Evolutionary conservation across 768 basidiomycete genomes (phyloP).

Genomic region (Agaricus sinodeliciosus): DNA sequence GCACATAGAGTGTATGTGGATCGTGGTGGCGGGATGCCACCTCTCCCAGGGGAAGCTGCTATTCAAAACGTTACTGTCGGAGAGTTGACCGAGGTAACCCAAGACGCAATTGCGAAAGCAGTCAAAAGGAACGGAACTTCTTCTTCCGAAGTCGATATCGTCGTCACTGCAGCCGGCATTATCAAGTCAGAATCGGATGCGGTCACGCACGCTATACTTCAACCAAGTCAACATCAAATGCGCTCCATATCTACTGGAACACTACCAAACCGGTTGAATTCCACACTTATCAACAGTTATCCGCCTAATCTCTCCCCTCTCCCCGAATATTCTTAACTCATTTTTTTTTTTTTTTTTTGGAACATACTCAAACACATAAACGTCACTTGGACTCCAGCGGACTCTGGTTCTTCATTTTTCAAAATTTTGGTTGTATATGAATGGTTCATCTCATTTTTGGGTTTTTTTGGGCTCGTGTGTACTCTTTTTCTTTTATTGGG

Average conservation of each 20-base stretch:
- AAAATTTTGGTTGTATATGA: slow-evolving; percentile 18
- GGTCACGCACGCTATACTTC: slow-evolving; percentile 7
- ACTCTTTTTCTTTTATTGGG: slow-evolving; percentile 13
- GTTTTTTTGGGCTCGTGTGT: slow-evolving; percentile 2
- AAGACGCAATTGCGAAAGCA: slow-evolving; percentile 72
- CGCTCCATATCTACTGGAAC: slow-evolving; percentile 16
- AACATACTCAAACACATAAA: slow-evolving; percentile 1
- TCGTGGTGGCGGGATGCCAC: slow-evolving; percentile 32
- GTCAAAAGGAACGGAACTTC: slow-evolving; percentile 68
- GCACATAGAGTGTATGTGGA: slow-evolving; percentile 60
- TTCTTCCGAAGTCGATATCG: slow-evolving; percentile 76
- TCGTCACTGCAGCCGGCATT: slow-evolving; percentile 60
- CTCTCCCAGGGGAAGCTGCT: slow-evolving; percentile 29
- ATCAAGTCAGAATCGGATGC: slow-evolving; percentile 29
- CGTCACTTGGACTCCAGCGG: slow-evolving; percentile 9
- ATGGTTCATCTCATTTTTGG: slow-evolving; percentile 14
- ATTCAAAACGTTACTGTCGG: slow-evolving; percentile 45
- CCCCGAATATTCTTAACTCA: slow-evolving; percentile 33
- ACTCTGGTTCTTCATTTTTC: slow-evolving; percentile 14
- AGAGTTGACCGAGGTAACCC: slow-evolving; percentile 46
- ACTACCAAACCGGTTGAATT: slow-evolving; percentile 17
- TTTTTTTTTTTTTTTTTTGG: slow-evolving; percentile 1
- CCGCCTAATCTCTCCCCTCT: slow-evolving; percentile 30
- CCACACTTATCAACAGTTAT: slow-evolving; percentile 16
- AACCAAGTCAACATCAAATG: slow-evolving; percentile 13